Percentiles rank a stretch among this genome's conserved stretches.
Conservation (phyloP, 805 yeast species). For the Metschnikowia peoriensis region DNA sequence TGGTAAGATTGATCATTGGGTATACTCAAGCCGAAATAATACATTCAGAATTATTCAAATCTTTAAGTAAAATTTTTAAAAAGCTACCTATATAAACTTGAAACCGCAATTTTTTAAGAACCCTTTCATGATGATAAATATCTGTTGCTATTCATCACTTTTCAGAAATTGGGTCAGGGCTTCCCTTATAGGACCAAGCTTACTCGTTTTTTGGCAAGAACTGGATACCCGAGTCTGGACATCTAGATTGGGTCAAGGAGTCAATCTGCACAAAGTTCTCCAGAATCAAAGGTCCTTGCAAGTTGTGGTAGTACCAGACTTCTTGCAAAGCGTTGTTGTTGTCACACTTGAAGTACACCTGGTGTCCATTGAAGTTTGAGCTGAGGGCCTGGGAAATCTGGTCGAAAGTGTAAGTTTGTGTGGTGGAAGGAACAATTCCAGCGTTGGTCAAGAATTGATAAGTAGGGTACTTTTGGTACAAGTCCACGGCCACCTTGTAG, state of each 20-base stretch:
- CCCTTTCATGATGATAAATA: too few relatives aligned
- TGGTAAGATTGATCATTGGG: too few relatives aligned
- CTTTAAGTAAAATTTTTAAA: too few relatives aligned
- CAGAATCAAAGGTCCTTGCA: conserved; percentile 22
- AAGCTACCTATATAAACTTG: too few relatives aligned
- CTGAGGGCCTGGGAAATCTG: conserved; percentile 34
- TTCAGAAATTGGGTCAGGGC: not conserved
- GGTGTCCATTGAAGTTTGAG: conserved; percentile 28
- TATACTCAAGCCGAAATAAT: too few relatives aligned
- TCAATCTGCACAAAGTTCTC: conserved; percentile 54
- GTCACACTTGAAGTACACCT: conserved; percentile 38
- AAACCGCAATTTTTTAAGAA: too few relatives aligned
- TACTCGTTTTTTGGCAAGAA: conserved; percentile 63
- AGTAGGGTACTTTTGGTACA: conserved; percentile 36
- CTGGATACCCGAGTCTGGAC: conserved; percentile 68
- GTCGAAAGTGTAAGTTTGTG: conserved; percentile 30
- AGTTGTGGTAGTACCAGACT: conserved; percentile 27
- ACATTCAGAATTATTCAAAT: too few relatives aligned
- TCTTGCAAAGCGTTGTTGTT: conserved; percentile 21
- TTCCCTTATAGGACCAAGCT: not conserved
- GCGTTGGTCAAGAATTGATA: conserved; percentile 32
- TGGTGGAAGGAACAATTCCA: conserved; percentile 38
- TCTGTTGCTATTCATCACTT: not conserved
- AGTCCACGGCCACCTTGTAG: conserved; percentile 30
- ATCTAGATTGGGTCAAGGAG: conserved; percentile 52